Conservation (phyloP, 1,284 basidiomycete genomes). For the Cryptococcus sp. region DNA sequence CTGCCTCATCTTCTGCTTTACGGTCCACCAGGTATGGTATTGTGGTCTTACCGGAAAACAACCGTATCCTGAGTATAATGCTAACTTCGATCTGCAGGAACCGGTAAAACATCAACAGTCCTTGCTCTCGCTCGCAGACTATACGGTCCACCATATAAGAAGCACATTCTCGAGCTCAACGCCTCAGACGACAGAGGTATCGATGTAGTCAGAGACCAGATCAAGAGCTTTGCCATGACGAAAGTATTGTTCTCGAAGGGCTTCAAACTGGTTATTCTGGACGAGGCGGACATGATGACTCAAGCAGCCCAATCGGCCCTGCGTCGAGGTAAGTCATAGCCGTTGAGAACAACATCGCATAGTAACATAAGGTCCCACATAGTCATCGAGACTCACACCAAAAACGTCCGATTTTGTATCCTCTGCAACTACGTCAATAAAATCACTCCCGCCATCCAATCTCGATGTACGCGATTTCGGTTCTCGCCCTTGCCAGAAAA, state of each 20-base stretch:
- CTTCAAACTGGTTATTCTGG: conserved; percentile 96
- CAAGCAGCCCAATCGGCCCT: conserved; percentile 94
- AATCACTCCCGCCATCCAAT: conserved; percentile 97
- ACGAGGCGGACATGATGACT: conserved; percentile 99
- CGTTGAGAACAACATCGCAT: neutral
- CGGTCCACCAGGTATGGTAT: conserved; percentile 74
- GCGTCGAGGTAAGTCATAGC: conserved; percentile 62
- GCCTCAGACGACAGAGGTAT: conserved; percentile 98
- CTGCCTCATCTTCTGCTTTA: conserved; percentile 96
- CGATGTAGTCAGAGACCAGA: conserved; percentile 96
- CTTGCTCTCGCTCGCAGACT: conserved; percentile 93
- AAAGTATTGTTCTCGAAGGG: conserved; percentile 81
- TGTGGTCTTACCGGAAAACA: neutral
- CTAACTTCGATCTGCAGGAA: conserved; percentile 56
- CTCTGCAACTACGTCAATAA: conserved; percentile 99
- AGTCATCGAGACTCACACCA: conserved; percentile 98
- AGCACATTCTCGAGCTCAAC: conserved; percentile 96
- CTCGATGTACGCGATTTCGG: conserved; percentile 94
- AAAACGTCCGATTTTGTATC: conserved; percentile 98
- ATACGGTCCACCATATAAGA: conserved; percentile 76
- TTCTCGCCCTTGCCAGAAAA: conserved; percentile 89
- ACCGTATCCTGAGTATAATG: neutral
- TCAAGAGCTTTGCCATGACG: conserved; percentile 97
- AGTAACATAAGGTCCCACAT: conserved; percentile 6
- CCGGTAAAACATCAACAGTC: conserved; percentile 96